phyloP scores from a whole-genome alignment of 116 monocot genomes.

The Trichopus zeylanicus region DNA sequence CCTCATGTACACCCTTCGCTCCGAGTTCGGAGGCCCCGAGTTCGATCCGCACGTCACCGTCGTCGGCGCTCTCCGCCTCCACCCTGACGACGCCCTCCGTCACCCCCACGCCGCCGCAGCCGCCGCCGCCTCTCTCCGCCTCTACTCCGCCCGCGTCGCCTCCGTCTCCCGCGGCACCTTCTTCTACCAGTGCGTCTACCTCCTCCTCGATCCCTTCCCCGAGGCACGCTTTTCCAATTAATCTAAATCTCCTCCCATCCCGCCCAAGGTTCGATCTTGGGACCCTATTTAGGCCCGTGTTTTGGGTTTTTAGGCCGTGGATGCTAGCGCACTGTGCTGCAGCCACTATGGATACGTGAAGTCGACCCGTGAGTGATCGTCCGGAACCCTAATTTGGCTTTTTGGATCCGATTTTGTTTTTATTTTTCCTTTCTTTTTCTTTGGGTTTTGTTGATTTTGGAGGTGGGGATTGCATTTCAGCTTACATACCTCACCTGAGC shows the following conservation, averaged over 20 bases:
- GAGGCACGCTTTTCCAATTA: conserved; percentile 30
- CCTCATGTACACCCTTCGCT: conserved; percentile 42
- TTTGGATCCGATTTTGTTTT: no score
- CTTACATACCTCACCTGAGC: conserved; percentile 83
- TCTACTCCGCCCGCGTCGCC: conserved; percentile 35
- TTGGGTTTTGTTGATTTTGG: background rate
- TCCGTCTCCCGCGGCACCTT: conserved; percentile 35
- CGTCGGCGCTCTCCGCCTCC: conserved; percentile 41
- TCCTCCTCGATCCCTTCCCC: conserved; percentile 48
- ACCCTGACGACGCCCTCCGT: conserved; percentile 25
- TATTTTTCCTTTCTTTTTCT: no score
- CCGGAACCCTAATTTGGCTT: background rate
- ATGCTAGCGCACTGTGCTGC: conserved; percentile 45
- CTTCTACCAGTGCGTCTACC: conserved; percentile 75
- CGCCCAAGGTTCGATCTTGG: no score
- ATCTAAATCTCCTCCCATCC: no score
- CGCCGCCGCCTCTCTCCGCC: conserved; percentile 15
- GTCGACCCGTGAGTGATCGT: conserved; percentile 31
- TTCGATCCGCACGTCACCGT: conserved; percentile 77
- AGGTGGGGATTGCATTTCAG: conserved; percentile 17
- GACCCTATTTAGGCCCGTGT: background rate
- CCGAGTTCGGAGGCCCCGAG: conserved; percentile 51
- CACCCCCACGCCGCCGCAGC: conserved; percentile 33
- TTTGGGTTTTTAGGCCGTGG: conserved; percentile 32
- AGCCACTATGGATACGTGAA: conserved; percentile 38